Evolutionary conservation across 1,284 basidiomycete genomes (phyloP), one percentile per base, ranked within the genome.

Genomic region (Leccinum subrobustum): DNA sequence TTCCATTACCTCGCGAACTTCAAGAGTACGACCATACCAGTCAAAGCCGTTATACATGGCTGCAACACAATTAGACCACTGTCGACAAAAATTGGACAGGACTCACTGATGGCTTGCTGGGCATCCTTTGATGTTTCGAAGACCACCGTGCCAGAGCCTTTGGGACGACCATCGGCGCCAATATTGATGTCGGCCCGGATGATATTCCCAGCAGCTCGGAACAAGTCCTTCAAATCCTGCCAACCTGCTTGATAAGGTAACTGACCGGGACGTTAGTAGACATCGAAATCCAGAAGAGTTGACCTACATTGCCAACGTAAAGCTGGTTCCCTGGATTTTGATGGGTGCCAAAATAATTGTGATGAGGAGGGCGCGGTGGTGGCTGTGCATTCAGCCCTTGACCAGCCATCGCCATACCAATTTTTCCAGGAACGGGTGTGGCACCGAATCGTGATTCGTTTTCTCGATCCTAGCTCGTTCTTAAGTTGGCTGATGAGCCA

Each of bases 211-310:
- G 96, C 93, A 33, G 92, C 87, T 59, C 96, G 88, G 87, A 98
- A 98, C 33, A 98, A 80, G 74, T 98, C 96, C 75, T 98, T 99
- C 61, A 99, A 81, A 73, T 99, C 96, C 76, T 99, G 96, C 96
- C 96, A 99, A 44, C 94, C 94, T 33, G 95, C 95, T 76, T 95
- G 93, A 71, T 93, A 93, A 1, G 96, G 96, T 23, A 98, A 77
- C 95, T 97, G 68, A 37, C 52, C 6, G 35, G 23, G 35, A 37
- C 11, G 47, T 65, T 23, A 61, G 57, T 42, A 65, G 59, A 59
- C 6, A 61, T 58, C 18, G 16, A 42, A 33, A 18, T 23, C 23
- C 8, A 47, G 50, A 3, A 59, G 47, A 18, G 20, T 27, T 25
- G 12, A 79, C 88, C 71, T 68, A 95, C 93, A 74, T 96, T 96